A percentile compares a stretch with the other conserved stretches of the same genome.
phyloP scores from a whole-genome alignment of 75 land plant species.

The Picea sitchensis region DNA sequence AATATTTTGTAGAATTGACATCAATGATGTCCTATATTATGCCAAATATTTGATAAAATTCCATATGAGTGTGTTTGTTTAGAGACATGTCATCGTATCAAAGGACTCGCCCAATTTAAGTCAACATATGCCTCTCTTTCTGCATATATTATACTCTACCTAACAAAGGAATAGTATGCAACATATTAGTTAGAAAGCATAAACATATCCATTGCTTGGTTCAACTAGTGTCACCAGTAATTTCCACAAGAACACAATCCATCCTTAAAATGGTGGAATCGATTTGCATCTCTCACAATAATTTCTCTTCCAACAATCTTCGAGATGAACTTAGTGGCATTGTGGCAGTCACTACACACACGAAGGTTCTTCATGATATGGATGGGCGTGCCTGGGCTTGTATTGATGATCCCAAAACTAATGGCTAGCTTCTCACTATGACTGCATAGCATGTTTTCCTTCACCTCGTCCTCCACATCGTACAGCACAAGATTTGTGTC shows the following conservation, averaged over 20 bases:
- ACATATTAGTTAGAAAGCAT: too few relatives aligned
- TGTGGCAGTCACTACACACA: constrained; percentile 13
- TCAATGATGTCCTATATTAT: too few relatives aligned
- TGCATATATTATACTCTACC: too few relatives aligned
- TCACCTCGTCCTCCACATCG: constrained; percentile 6
- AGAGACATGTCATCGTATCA: too few relatives aligned
- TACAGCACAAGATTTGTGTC: constrained; percentile 1
- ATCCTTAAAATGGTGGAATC: constrained; percentile 8
- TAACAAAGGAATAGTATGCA: too few relatives aligned
- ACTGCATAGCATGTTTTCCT: constrained; percentile 1
- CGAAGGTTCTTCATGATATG: constrained; percentile 14
- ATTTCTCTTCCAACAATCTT: constrained; percentile 8
- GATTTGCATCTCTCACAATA: constrained; percentile 8
- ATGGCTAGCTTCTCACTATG: constrained; percentile 15
- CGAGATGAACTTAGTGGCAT: constrained; percentile 10
- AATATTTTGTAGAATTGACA: too few relatives aligned
- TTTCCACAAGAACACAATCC: constrained; percentile 11
- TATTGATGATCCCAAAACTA: constrained; percentile 8
- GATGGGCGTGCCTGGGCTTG: background rate
- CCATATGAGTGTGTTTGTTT: too few relatives aligned
- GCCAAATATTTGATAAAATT: too few relatives aligned
- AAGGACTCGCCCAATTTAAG: too few relatives aligned
- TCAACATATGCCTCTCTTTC: too few relatives aligned
- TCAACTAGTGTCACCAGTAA: constrained; percentile 6
- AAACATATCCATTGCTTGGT: too few relatives aligned